Conservation (phyloP, 1,284 basidiomycete species). For the Pisolithus thermaeus region DNA sequence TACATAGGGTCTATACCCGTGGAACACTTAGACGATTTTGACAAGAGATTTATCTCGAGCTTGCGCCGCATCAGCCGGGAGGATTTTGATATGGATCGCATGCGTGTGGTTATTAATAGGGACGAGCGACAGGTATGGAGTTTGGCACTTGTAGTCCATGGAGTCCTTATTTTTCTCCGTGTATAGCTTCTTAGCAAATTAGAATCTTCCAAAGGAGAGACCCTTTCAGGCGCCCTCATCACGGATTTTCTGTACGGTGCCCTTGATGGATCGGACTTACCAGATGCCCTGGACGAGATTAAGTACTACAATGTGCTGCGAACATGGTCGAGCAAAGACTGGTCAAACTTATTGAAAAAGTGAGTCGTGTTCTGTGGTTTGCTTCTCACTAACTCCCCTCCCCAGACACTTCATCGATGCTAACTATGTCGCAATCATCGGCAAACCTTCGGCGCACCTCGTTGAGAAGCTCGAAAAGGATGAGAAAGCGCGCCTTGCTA, state of each 20-base stretch:
- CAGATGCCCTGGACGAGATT: slow-evolving; percentile 74
- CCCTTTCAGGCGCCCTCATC: slow-evolving; percentile 70
- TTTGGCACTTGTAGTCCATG: background rate
- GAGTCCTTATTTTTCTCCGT: slow-evolving; percentile 3
- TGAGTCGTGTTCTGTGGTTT: slow-evolving; percentile 31
- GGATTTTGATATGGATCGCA: slow-evolving; percentile 89
- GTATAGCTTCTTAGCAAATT: slow-evolving; percentile 65
- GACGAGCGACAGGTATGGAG: slow-evolving; percentile 76
- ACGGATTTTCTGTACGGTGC: slow-evolving; percentile 87
- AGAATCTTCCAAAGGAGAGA: slow-evolving; percentile 72
- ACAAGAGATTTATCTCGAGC: slow-evolving; percentile 64
- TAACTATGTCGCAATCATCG: slow-evolving; percentile 69
- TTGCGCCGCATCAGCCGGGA: slow-evolving; percentile 68
- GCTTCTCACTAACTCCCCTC: slow-evolving; percentile 6
- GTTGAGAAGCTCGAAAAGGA: slow-evolving; percentile 77
- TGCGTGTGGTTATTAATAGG: slow-evolving; percentile 82
- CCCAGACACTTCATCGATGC: slow-evolving; percentile 74
- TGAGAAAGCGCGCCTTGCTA: slow-evolving; percentile 74
- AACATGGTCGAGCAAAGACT: slow-evolving; percentile 72
- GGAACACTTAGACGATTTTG: slow-evolving; percentile 72
- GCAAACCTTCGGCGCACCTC: slow-evolving; percentile 85
- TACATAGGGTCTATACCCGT: slow-evolving; percentile 84
- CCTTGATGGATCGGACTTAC: slow-evolving; percentile 78
- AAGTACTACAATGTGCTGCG: slow-evolving; percentile 64
- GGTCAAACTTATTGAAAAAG: slow-evolving; percentile 79